phyloP scores from a whole-genome alignment of 2,329 filamentous ascomycete species.

The Pseudogymnoascus verrucosus region DNA sequence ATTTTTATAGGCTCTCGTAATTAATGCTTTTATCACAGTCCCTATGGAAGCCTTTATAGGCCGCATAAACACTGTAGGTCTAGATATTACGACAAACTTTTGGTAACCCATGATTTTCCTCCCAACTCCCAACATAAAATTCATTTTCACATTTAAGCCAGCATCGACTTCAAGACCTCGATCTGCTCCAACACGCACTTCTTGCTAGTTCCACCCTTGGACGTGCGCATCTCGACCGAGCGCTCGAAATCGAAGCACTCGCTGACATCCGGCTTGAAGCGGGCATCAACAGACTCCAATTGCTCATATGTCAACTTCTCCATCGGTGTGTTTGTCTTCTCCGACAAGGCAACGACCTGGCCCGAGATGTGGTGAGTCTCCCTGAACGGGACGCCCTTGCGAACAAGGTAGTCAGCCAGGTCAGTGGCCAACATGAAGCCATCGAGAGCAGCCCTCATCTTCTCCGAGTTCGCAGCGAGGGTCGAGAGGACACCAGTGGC shows the following conservation, averaged over 20 bases:
- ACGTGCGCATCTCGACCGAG: constrained; percentile 70
- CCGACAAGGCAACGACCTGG: constrained; percentile 62
- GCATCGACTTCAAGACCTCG: constrained; percentile 37
- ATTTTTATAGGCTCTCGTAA: not conserved
- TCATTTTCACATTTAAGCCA: constrained; percentile 17
- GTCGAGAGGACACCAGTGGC: constrained; percentile 74
- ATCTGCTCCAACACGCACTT: constrained; percentile 58
- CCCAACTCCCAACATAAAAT: constrained; percentile 6
- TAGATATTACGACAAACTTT: constrained; percentile 3
- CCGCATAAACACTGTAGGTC: not conserved
- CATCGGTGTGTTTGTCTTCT: constrained; percentile 59
- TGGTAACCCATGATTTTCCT: not conserved
- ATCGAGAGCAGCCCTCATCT: constrained; percentile 71
- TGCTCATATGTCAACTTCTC: constrained; percentile 60
- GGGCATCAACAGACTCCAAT: constrained; percentile 57
- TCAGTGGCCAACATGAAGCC: constrained; percentile 77
- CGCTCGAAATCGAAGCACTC: constrained; percentile 72
- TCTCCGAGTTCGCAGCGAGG: constrained; percentile 58
- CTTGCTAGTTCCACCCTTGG: constrained; percentile 71
- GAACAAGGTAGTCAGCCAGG: constrained; percentile 55
- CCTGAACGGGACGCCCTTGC: constrained; percentile 65
- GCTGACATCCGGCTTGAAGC: constrained; percentile 64
- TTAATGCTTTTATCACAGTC: not conserved
- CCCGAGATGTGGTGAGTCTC: constrained; percentile 75
- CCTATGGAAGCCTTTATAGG: not conserved